These are phyloP conservation scores for Amphicarpaea edgeworthii DNA, from an alignment of 306 rosid genomes.

Conservation along the genomic window DNA sequence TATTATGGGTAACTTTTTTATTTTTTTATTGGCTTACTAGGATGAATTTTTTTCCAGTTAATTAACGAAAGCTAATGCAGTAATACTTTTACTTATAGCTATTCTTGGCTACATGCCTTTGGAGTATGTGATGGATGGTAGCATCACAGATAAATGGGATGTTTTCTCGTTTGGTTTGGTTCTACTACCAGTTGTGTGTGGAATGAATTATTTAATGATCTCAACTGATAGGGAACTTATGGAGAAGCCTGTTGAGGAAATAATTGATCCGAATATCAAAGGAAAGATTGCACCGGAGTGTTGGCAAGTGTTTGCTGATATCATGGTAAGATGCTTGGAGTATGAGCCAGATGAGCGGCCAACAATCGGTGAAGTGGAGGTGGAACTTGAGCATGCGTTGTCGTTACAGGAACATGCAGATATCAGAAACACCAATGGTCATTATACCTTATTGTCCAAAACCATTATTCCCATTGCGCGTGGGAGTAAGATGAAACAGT, in stretches of 20 bases:
- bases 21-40: neutral
- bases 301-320: neutral
- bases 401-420: conserved; percentile 44
- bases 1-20: neutral
- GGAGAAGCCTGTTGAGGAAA: neutral
- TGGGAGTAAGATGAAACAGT: neutral
- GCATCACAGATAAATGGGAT: neutral
- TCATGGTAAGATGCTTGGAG: conserved; percentile 34
- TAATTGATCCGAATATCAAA: neutral
- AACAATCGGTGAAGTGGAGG: conserved; percentile 50
- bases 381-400: conserved; percentile 46
- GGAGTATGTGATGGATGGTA: neutral
- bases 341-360: conserved; percentile 28
- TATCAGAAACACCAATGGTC: neutral
- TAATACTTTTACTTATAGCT: neutral
- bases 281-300: conserved; percentile 49
- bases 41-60: too few species aligned
- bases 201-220: neutral
- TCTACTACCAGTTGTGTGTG: neutral
- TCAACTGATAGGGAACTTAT: neutral
- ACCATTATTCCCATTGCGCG: neutral
- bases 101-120: neutral
- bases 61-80: neutral
- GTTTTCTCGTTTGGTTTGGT: conserved; percentile 27
- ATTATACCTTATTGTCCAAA: neutral